phyloP scores from a whole-genome alignment of 169 alveolate species.

The Plasmodium knowlesi region DNA sequence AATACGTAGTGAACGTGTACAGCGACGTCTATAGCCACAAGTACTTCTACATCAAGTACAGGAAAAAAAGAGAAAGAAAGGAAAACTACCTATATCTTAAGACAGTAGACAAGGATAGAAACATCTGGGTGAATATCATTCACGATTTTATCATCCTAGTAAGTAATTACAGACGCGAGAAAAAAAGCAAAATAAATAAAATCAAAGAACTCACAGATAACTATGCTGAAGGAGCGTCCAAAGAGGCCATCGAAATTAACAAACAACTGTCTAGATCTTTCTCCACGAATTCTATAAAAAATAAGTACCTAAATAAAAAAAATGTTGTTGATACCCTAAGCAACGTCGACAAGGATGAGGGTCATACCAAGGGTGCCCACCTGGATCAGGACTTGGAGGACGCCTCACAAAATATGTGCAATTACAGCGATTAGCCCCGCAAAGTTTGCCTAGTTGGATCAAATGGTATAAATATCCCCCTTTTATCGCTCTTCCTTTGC shows the following conservation, averaged over 20 bases:
- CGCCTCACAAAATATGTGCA: constrained; percentile 38
- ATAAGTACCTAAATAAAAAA: constrained; percentile 45
- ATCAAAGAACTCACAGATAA: constrained; percentile 21
- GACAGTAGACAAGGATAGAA: constrained; percentile 51
- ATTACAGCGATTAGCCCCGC: constrained; percentile 23
- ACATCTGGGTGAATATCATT: constrained; percentile 55
- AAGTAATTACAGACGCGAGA: constrained; percentile 48
- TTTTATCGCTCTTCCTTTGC: neutral
- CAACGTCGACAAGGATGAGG: constrained; percentile 31
- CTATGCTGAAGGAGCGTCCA: constrained; percentile 8
- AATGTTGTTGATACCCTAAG: constrained; percentile 26
- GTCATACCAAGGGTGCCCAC: neutral
- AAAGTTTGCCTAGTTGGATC: neutral
- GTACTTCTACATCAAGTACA: constrained; percentile 49
- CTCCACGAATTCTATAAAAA: constrained; percentile 62
- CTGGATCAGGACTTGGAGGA: constrained; percentile 2
- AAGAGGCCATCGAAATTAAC: constrained; percentile 39
- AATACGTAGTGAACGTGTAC: constrained; percentile 32
- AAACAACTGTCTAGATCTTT: constrained; percentile 36
- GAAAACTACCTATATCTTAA: constrained; percentile 54
- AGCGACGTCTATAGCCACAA: constrained; percentile 61
- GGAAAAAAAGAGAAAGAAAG: constrained; percentile 50
- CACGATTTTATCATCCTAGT: constrained; percentile 58
- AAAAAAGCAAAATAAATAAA: constrained; percentile 40
- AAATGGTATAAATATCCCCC: neutral